Evolutionary conservation across 768 basidiomycete species (phyloP), one percentile per base, ranked within the genome.

Genomic region (Fibroporia radiculosa): DNA sequence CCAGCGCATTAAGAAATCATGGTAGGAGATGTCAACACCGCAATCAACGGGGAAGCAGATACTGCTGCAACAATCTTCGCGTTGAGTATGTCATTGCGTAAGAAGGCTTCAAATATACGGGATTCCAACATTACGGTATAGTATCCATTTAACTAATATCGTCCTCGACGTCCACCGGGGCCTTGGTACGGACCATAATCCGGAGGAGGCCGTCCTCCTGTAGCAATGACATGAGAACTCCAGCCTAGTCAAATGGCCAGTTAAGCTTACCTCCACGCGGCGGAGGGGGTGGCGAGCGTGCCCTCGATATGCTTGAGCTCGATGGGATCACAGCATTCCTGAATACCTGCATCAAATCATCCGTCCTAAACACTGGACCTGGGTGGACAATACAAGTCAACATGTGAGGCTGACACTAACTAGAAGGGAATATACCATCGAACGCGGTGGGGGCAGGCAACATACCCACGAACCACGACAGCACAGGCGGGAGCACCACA

Each of bases 331-430:
- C 78, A 38, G 88, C 85, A 56, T 78, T 86, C 27, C 80, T 74
- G 62, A 96, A 83, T 24, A 91, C 58, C 49, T 83, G 82, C 80
- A 97, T 84, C 29, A 95, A 68, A 62, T 95, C 92, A 24, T 96
- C 93, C 1, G 85, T 83, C 45, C 88, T 74, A 67, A 95, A 95
- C 29, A 90, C 75, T 7, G 93, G 93, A 3, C 92, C 92, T 93
- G 53, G 18, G 41, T 48, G 43, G 25, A 44, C 27, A 20, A n/a
- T 29, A 43, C 36, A 51, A 28, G 33, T 44, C 25, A 14, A 42
- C 29, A 23, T 26, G 12, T 12, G 8, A 11, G n/a, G 1, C 42
- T 45, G 51, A 44, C 24, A 42, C 45, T 16, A 39, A 39, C 44
- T 34, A 34, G 48, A 29, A n/a, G 14, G 29, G 39, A 40, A 71